Conservation (phyloP, 371 early-diverging fungal genomes). For the Funneliformis caledonium region DNA sequence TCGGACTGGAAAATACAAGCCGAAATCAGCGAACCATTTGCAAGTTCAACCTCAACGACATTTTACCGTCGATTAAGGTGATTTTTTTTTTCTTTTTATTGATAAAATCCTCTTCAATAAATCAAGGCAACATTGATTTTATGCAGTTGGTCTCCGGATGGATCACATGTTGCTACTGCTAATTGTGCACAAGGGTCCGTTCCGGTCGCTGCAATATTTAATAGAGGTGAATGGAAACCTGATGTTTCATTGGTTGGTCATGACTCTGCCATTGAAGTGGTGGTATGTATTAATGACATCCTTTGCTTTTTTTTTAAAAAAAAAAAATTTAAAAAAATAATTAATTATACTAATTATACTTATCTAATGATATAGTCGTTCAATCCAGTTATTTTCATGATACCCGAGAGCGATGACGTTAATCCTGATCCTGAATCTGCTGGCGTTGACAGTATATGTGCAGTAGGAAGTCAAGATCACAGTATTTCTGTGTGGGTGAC, state of each 20-base stretch:
- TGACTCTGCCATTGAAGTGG: slow-evolving; percentile 86
- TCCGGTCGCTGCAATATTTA: slow-evolving; percentile 84
- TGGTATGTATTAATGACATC: slow-evolving; percentile 57
- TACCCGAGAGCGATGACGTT: slow-evolving; percentile 29
- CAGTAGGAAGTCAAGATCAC: slow-evolving; percentile 92
- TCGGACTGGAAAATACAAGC: slow-evolving; percentile 84
- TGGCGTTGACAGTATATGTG: slow-evolving; percentile 70
- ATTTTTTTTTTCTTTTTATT: not conserved
- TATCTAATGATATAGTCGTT: slow-evolving; percentile 55
- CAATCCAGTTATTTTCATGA: slow-evolving; percentile 79
- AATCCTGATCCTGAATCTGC: slow-evolving; percentile 40
- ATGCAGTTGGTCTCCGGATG: slow-evolving; percentile 94
- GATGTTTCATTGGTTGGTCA: slow-evolving; percentile 92
- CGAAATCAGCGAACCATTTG: slow-evolving; percentile 76
- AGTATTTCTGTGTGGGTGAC: slow-evolving; percentile 92
- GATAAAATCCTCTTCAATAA: not conserved
- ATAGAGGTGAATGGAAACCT: slow-evolving; percentile 77
- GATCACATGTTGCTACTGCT: slow-evolving; percentile 84
- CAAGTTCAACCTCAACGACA: slow-evolving; percentile 77
- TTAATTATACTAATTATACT: not conserved
- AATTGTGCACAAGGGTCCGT: slow-evolving; percentile 86
- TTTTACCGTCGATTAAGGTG: slow-evolving; percentile 88
- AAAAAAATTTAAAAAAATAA: too few relatives aligned
- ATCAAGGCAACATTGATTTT: not conserved
- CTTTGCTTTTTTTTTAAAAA: not conserved